Base-by-base conservation (phyloP, 2,329 filamentous ascomycete genomes). In the Epichloe gansuensis region DNA sequence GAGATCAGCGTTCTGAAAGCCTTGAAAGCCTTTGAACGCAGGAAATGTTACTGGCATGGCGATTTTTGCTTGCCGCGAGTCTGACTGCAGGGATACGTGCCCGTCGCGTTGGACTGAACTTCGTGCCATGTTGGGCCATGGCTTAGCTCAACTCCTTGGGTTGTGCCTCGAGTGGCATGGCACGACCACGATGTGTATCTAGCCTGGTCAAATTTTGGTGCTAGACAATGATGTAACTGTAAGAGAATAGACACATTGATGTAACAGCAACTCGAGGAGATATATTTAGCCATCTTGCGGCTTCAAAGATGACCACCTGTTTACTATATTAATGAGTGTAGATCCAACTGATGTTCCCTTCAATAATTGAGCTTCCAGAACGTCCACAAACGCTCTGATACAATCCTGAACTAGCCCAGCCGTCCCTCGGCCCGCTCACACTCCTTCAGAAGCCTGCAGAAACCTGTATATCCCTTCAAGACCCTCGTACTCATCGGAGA, bases 401-500 rank as follows among this genome's bases (percentile, higher is more conserved):
- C 31, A 4, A 31, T 31, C 5, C 0, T n/a, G 12, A 45, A 21
- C 48, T 63, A 63, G 31, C 64, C 61, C 42, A 70, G 56, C 47
- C 63, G 64, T 21, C 67, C 67, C 53, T 63, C 60, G 41, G 65
- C 65, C 28, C 72, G 71, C 55, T 81, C 77, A 58, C 78, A 82
- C 59, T 80, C 78, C 59, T 79, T 77, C 34, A 82, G 54, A 56
- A 81, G 82, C 15, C 72, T 70, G 61, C 34, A 82, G 54, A 56
- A 82, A 82, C 15, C 72, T 70, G 61, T 81, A 78, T 38, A 82
- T 75, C 4, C 77, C 78, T 54, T 80, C 76, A 3, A 81, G 58
- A 1, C 78, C 77, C 49, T 81, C 76, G 55, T 73, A 78, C 3
- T 76, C 73, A 46, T 73, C 69, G 1, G 74, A 75, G 43, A 62